phyloP scores from a whole-genome alignment of 2,329 filamentous ascomycete genomes.

The Beauveria rudraprayagi region DNA sequence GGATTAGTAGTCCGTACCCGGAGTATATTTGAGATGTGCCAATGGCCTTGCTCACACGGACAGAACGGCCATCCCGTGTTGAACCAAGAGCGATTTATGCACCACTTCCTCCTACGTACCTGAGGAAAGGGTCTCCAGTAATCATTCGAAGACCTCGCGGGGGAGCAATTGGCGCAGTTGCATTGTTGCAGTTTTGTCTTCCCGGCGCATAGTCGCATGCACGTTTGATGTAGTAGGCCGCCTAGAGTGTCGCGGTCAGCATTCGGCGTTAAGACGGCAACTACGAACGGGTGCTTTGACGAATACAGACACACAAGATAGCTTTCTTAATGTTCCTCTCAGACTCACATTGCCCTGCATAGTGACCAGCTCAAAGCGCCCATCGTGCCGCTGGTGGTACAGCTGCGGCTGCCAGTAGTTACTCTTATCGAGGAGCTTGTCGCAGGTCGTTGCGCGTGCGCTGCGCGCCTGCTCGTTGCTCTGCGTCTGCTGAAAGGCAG shows the following conservation, averaged over 20 bases:
- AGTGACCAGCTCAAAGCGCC: slow-evolving; percentile 39
- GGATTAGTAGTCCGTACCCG: too few species aligned
- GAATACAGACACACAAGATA: too few species aligned
- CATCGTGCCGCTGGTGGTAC: slow-evolving; percentile 42
- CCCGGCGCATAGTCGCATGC: slow-evolving; percentile 21
- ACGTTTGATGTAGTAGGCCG: slow-evolving; percentile 21
- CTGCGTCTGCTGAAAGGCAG: slow-evolving; percentile 49
- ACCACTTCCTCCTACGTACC: slow-evolving; percentile 10
- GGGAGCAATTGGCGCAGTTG: slow-evolving; percentile 40
- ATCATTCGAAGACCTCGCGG: slow-evolving; percentile 59
- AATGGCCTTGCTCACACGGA: not conserved
- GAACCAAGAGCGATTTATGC: not conserved
- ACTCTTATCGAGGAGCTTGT: slow-evolving; percentile 51
- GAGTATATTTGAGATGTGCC: too few species aligned
- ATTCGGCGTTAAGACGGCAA: not conserved
- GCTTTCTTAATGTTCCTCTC: too few species aligned
- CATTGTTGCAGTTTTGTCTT: slow-evolving; percentile 17
- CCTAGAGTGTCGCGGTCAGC: slow-evolving; percentile 12
- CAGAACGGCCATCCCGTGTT: not conserved
- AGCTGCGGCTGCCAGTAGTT: slow-evolving; percentile 63
- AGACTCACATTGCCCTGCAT: slow-evolving; percentile 22
- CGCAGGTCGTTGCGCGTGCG: slow-evolving; percentile 57
- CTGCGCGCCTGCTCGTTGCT: slow-evolving; percentile 41
- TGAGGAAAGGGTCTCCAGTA: slow-evolving; percentile 48
- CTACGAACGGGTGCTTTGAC: too few species aligned